Evolutionary conservation across 1,284 basidiomycete genomes (phyloP).

Genomic region (Boletus putidus): DNA sequence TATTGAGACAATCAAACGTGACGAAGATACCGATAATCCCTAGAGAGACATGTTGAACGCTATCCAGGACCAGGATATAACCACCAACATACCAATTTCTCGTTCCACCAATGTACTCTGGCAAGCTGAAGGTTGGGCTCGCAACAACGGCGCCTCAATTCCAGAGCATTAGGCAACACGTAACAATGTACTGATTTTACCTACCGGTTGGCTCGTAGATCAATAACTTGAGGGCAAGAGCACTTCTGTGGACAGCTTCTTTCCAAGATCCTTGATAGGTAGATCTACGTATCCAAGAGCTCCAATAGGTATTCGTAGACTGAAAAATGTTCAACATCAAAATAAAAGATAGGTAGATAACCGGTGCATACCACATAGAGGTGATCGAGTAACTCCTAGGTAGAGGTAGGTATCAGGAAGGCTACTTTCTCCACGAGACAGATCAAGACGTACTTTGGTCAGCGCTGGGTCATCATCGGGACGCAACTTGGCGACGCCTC

Average conservation of each 20-base stretch:
- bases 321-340: conserved; percentile 25
- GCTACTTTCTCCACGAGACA: background rate
- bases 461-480: conserved; percentile 61
- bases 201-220: conserved; percentile 80
- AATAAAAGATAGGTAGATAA: background rate
- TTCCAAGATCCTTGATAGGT: conserved; percentile 93
- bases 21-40: conserved; percentile 65
- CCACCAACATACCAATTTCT: conserved; percentile 67
- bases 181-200: conserved; percentile 16
- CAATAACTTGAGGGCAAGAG: conserved; percentile 82
- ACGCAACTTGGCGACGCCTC: conserved; percentile 52
- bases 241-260: conserved; percentile 85
- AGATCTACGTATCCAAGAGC: conserved; percentile 77
- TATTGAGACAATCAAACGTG: background rate
- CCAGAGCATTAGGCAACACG: conserved; percentile 12
- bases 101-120: conserved; percentile 85
- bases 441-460: conserved; percentile 49
- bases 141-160: conserved; percentile 79
- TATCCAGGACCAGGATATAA: background rate
- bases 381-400: conserved; percentile 52
- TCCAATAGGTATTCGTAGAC: conserved; percentile 87
- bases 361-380: conserved; percentile 50
- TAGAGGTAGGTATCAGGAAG: background rate
- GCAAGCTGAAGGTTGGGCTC: conserved; percentile 90
- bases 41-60: conserved; percentile 27